phyloP scores from a whole-genome alignment of 2,329 filamentous ascomycete genomes.

The Hypoxylon sp. region DNA sequence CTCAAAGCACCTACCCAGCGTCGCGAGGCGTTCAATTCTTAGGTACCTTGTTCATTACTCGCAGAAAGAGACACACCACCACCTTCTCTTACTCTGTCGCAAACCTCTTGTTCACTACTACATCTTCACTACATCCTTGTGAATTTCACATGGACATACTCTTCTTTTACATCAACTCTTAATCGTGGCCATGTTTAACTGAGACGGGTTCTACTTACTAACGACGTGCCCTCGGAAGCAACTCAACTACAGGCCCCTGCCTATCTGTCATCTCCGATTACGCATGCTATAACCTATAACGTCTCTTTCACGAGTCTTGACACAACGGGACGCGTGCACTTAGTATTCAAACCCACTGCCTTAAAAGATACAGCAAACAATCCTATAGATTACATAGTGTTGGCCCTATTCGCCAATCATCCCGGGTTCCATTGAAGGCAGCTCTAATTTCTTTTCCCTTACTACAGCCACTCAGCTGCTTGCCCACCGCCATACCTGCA shows the following conservation, averaged over 20 bases:
- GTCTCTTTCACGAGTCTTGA: constrained; percentile 28
- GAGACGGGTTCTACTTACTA: constrained; percentile 23
- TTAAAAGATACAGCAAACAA: constrained; percentile 21
- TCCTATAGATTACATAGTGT: constrained; percentile 15
- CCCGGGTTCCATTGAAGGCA: constrained; percentile 1
- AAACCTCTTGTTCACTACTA: constrained; percentile 21
- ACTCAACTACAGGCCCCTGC: constrained; percentile 26
- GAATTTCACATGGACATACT: constrained; percentile 8
- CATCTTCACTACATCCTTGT: constrained; percentile 2
- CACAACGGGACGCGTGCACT: constrained; percentile 37
- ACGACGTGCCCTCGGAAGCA: constrained; percentile 27
- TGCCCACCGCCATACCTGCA: constrained; percentile 37
- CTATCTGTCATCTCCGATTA: constrained; percentile 42
- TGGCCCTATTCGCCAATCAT: constrained; percentile 12
- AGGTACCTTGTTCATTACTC: constrained; percentile 32
- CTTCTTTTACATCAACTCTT: neutral
- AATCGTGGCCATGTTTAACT: neutral
- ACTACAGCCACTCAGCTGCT: constrained; percentile 24
- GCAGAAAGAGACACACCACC: constrained; percentile 20
- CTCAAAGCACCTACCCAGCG: constrained; percentile 9
- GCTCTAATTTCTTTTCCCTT: constrained; percentile 26
- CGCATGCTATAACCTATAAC: constrained; percentile 43
- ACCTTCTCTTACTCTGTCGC: constrained; percentile 16
- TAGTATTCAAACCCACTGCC: constrained; percentile 15
- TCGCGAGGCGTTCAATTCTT: constrained; percentile 17